Evolutionary conservation across 306 rosid genomes (phyloP), one percentile per base, ranked within the genome.

Genomic region (Hippophae rhamnoides): DNA sequence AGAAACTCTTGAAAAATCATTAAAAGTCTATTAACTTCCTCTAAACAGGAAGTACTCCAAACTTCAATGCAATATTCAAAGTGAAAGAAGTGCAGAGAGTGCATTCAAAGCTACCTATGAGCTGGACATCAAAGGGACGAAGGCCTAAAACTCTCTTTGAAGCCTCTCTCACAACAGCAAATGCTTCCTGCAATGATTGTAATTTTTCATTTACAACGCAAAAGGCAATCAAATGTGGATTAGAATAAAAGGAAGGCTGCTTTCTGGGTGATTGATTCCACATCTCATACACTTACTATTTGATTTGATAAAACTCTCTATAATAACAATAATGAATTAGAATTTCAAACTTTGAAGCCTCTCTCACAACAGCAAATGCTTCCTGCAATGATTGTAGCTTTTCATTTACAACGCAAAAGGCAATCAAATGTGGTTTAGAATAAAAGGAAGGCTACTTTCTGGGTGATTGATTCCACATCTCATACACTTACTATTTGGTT

Each of bases 121-220:
- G 75, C 73, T 92, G 99, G 54, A 92, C 99, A 46, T 92, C 99
- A 41, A 92, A 92, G 11, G 96, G 99, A 51, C 95, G 98, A 70
- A 92, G 96, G 62, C 96, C 98, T 6, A 87, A 64, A 70, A 87
- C 95, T 69, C 98, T 78, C 76, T 74, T 85, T 0, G 96, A 92
- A 79, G 89, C 96, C 83, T 92, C 99, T 80, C 96, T 80, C 42
- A 92, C 87, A 62, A 87, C 85, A 55, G 96, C 89, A 84, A 85
- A 92, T 26, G 96, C 99, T 76, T 92, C 99, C 96, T 92, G 79
- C 49, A 47, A 69, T 12, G 51, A 50, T 57, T 41, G 41, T 44
- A 48, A 31, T 4, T 31, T 41, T 57, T 38, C 69, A 50, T 43
- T 31, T 52, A 64, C 62, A 46, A 53, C 52, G 51, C 63, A 65